These are phyloP conservation scores for Pyrenochaeta sp. DNA, from an alignment of 2,329 filamentous ascomycete species.

Conservation along the genomic window DNA sequence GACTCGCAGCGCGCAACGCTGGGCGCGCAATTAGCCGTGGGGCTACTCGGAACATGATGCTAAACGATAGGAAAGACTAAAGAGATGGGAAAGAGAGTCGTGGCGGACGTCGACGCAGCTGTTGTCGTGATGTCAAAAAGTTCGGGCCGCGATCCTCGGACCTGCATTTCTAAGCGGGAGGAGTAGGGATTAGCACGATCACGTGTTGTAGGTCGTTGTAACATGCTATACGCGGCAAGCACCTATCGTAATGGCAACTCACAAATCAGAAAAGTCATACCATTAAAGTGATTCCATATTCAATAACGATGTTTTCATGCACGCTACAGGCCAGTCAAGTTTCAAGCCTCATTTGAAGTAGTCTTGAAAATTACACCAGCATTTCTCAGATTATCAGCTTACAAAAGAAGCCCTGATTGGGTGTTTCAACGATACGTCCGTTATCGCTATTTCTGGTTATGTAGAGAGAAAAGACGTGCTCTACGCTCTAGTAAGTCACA, in stretches of 20 bases:
- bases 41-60: slow-evolving; percentile 63
- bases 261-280: too few relatives aligned
- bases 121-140: slow-evolving; percentile 24
- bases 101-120: slow-evolving; percentile 21
- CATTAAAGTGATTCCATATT: neutral
- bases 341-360: too few relatives aligned
- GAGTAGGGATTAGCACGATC: slow-evolving; percentile 18
- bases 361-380: too few relatives aligned
- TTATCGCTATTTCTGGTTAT: too few relatives aligned
- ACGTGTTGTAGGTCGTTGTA: slow-evolving; percentile 5
- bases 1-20: slow-evolving; percentile 42
- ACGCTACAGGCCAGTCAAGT: neutral
- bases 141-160: slow-evolving; percentile 15
- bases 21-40: slow-evolving; percentile 54
- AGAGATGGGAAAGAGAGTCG: slow-evolving; percentile 26
- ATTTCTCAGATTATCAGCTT: too few relatives aligned
- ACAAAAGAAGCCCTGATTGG: too few relatives aligned
- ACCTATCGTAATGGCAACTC: neutral
- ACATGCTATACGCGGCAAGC: neutral
- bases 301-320: neutral
- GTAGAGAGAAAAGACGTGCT: too few relatives aligned
- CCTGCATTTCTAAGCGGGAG: slow-evolving; percentile 36
- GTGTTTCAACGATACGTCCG: too few relatives aligned
- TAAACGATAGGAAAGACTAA: slow-evolving; percentile 26
- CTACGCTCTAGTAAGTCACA: too few relatives aligned